A percentile compares a stretch with the other conserved stretches of the same genome.
These are phyloP conservation scores for Diaporthe citrichinensis DNA, from an alignment of 2,329 filamentous ascomycete genomes.

Conservation along the genomic window DNA sequence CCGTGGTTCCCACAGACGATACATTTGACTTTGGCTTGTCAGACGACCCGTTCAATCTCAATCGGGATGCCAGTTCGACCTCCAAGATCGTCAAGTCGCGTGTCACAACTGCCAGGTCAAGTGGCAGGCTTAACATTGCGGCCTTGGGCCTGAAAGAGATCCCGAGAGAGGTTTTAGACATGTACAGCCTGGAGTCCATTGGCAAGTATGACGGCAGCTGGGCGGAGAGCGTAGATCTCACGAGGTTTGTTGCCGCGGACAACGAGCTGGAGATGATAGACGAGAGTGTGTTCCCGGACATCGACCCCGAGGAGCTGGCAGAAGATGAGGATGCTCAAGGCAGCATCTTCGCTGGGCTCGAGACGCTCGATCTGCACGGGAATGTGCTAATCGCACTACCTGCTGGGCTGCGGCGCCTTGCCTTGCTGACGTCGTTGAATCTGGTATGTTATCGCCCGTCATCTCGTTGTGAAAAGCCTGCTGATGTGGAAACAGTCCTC, in stretches of 20 bases:
- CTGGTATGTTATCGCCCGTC: conserved; percentile 67
- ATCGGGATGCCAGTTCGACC: conserved; percentile 68
- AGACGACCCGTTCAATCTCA: conserved; percentile 80
- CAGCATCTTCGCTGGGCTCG: conserved; percentile 85
- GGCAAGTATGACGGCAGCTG: conserved; percentile 78
- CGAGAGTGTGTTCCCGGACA: conserved; percentile 85
- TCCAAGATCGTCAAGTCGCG: conserved; percentile 81
- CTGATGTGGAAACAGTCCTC: conserved; percentile 70
- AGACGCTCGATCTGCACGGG: conserved; percentile 87
- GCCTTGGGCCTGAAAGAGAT: conserved; percentile 85
- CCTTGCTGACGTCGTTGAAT: conserved; percentile 84
- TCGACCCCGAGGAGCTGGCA: conserved; percentile 67
- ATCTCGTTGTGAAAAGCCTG: conserved; percentile 14
- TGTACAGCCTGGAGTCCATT: conserved; percentile 86
- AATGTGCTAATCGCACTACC: conserved; percentile 83
- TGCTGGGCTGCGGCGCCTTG: conserved; percentile 79
- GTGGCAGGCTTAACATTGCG: conserved; percentile 89
- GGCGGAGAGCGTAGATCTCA: conserved; percentile 93
- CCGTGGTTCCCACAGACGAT: conserved; percentile 62
- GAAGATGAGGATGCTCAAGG: conserved; percentile 77
- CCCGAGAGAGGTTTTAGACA: conserved; percentile 85
- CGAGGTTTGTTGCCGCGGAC: conserved; percentile 86
- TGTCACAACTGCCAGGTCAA: conserved; percentile 79
- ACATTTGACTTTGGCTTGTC: conserved; percentile 71
- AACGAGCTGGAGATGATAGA: conserved; percentile 86